A percentile compares a stretch with the other conserved stretches of the same genome.
These are phyloP conservation scores for Xylaria hypoxylon DNA, from an alignment of 2,329 filamentous ascomycete species.

Conservation along the genomic window DNA sequence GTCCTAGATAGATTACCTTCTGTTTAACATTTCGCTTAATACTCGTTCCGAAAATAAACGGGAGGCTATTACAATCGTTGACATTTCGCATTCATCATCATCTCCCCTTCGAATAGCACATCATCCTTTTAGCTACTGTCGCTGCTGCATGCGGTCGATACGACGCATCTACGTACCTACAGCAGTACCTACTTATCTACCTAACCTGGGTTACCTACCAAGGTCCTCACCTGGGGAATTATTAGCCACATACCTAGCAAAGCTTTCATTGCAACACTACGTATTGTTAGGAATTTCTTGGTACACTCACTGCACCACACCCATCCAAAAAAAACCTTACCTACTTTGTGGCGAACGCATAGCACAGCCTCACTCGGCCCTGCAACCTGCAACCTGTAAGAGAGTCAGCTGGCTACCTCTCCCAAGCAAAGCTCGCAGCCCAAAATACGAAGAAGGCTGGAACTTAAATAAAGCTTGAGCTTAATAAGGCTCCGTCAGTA, in stretches of 20 bases:
- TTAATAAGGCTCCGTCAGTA: conserved; percentile 14
- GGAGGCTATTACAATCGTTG: neutral
- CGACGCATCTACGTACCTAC: neutral
- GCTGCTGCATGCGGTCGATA: conserved; percentile 3
- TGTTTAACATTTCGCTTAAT: conserved; percentile 1
- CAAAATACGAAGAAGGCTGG: conserved; percentile 15
- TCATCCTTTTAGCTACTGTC: too few relatives aligned
- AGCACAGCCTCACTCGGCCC: conserved; percentile 28
- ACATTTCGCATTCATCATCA: neutral
- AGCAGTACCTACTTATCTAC: too few relatives aligned
- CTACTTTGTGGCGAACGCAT: conserved; percentile 26
- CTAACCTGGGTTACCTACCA: too few relatives aligned
- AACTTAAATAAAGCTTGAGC: neutral
- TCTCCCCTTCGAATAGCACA: too few relatives aligned
- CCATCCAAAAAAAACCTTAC: conserved; percentile 6
- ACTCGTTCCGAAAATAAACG: neutral
- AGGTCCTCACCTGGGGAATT: too few relatives aligned
- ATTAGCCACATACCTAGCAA: too few relatives aligned
- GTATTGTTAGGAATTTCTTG: too few relatives aligned
- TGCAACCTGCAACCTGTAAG: conserved; percentile 1
- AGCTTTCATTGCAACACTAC: too few relatives aligned
- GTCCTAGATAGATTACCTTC: neutral
- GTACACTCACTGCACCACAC: too few relatives aligned
- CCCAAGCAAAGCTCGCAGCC: conserved; percentile 12
- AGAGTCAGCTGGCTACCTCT: conserved; percentile 5